phyloP scores from a whole-genome alignment of 371 early-diverging fungal genomes.

The Rhizopus stolonifer region DNA sequence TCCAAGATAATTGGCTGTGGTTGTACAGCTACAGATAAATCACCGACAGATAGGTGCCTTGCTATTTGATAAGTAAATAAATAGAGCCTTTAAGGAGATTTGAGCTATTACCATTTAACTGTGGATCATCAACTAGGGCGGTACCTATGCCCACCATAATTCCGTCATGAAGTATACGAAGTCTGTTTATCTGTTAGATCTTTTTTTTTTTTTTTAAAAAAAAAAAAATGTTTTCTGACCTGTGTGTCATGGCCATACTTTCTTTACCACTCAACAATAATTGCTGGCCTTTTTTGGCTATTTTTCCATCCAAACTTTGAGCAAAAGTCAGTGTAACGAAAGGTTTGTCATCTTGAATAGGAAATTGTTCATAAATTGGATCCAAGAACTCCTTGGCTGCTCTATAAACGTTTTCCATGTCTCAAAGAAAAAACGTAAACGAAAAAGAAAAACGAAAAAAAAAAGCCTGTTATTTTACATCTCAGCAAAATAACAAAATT shows the following conservation, averaged over 20 bases:
- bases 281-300: constrained; percentile 64
- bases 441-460: too few species aligned
- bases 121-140: constrained; percentile 82
- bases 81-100: too few species aligned
- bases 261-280: constrained; percentile 72
- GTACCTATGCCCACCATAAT: constrained; percentile 92
- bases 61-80: constrained; percentile 9
- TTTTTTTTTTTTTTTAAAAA: neutral
- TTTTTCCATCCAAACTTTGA: constrained; percentile 89
- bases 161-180: constrained; percentile 77
- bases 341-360: neutral
- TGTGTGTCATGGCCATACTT: constrained; percentile 80
- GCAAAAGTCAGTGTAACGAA: constrained; percentile 52
- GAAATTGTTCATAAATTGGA: constrained; percentile 4
- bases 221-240: constrained; percentile 22
- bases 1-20: constrained; percentile 91
- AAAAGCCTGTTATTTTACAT: too few species aligned
- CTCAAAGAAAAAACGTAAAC: too few species aligned
- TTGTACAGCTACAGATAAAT: constrained; percentile 25
- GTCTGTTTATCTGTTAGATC: constrained; percentile 24
- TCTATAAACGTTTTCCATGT: neutral
- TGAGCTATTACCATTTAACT: constrained; percentile 68
- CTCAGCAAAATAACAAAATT: too few species aligned
- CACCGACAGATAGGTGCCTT: constrained; percentile 20
- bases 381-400: constrained; percentile 19